A percentile compares a stretch with the other conserved stretches of the same genome.
Evolutionary conservation across 208 protist species (phyloP).

Genomic region (Strigomonas galati): DNA sequence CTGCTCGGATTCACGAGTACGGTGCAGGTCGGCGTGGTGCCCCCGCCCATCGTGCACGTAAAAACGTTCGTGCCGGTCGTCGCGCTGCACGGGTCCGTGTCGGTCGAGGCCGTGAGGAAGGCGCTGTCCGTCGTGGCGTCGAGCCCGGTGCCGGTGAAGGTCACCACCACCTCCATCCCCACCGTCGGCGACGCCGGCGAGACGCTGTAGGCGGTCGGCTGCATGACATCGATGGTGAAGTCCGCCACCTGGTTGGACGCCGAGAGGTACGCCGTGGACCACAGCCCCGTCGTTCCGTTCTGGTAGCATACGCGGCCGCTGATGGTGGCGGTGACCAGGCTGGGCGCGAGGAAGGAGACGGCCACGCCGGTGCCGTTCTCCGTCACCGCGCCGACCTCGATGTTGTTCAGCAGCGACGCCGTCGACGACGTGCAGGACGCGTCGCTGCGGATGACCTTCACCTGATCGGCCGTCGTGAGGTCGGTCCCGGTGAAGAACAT

Average conservation of each 20-base stretch:
- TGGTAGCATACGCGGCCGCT: constrained; percentile 79
- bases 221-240: constrained; percentile 78
- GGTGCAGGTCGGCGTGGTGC: constrained; percentile 42
- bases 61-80: constrained; percentile 21
- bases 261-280: constrained; percentile 54
- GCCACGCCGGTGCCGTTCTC: constrained; percentile 16
- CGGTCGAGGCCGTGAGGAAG: constrained; percentile 42
- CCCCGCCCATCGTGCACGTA: constrained; percentile 29
- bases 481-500: constrained; percentile 57
- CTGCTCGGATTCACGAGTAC: constrained; percentile 53
- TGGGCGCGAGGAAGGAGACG: constrained; percentile 60
- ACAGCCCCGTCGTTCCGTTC: constrained; percentile 32
- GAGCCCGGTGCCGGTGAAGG: constrained; percentile 63
- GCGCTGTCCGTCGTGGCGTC: constrained; percentile 47
- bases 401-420: constrained; percentile 54
- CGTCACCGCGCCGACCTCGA: constrained; percentile 41
- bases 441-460: constrained; percentile 50
- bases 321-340: constrained; percentile 45
- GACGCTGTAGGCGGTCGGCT: constrained; percentile 70
- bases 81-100: constrained; percentile 29
- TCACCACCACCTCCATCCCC: constrained; percentile 45
- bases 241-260: constrained; percentile 28
- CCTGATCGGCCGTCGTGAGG: constrained; percentile 39
- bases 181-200: constrained; percentile 32
- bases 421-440: constrained; percentile 49